Evolutionary conservation across 208 protist species (phyloP).

Genomic region (Acanthamoeba rhysodes): DNA sequence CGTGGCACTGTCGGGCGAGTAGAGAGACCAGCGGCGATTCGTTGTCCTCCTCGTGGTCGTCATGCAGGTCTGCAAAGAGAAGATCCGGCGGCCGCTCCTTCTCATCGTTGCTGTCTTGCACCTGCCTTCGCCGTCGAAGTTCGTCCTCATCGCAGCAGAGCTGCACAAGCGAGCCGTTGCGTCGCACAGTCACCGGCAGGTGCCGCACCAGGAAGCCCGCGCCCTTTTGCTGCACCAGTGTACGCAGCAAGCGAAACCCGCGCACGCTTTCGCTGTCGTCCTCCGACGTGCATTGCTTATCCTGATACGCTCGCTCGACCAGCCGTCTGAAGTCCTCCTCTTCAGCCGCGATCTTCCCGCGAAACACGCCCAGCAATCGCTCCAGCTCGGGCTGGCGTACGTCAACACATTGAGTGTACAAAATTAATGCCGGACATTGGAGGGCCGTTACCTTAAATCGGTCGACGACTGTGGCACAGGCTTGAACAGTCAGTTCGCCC

Average conservation of each 20-base stretch:
- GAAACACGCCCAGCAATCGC: background rate
- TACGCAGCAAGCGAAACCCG: background rate
- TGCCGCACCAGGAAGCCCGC: background rate
- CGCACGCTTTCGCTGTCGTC: background rate
- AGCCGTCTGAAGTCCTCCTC: background rate
- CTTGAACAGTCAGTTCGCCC: background rate
- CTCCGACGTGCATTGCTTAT: background rate
- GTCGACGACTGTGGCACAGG: background rate
- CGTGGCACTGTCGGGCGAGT: background rate
- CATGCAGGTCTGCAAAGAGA: background rate
- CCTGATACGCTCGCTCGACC: background rate
- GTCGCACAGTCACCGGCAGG: background rate
- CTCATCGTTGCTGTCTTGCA: background rate
- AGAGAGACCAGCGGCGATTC: background rate
- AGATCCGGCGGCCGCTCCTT: background rate
- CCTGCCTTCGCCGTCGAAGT: background rate
- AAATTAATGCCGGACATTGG: background rate
- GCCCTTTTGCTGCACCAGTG: background rate
- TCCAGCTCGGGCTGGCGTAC: slow-evolving; percentile 1
- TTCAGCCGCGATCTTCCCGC: background rate
- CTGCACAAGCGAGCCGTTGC: background rate
- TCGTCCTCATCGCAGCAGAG: slow-evolving; percentile 16
- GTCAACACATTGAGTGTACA: background rate
- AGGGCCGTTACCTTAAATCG: background rate
- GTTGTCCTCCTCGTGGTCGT: background rate